Evolutionary conservation across 768 basidiomycete species (phyloP).

Genomic region (Lentinula boryana): DNA sequence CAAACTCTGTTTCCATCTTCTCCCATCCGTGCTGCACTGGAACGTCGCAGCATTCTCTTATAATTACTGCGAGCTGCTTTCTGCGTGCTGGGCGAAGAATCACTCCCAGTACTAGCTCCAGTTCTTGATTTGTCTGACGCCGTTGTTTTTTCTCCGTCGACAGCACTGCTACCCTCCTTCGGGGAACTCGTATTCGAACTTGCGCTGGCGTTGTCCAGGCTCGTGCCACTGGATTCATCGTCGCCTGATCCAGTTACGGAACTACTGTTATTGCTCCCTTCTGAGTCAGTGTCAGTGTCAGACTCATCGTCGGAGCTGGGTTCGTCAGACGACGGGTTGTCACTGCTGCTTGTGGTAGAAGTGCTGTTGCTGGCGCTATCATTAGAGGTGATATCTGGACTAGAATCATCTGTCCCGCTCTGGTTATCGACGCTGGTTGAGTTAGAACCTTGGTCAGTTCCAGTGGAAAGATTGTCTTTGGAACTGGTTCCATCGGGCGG

Average conservation of each 20-base stretch:
- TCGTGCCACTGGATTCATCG: not conserved
- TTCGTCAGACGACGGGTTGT: not conserved
- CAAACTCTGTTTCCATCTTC: not conserved
- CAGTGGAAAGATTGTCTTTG: not conserved
- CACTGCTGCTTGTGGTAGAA: not conserved
- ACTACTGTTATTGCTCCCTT: not conserved
- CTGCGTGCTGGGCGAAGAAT: not conserved
- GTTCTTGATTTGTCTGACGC: too few relatives aligned
- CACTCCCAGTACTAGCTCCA: too few relatives aligned
- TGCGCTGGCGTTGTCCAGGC: not conserved
- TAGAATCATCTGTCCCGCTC: not conserved
- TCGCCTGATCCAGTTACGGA: not conserved
- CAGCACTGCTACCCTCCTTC: not conserved
- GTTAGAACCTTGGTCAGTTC: not conserved
- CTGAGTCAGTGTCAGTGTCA: not conserved
- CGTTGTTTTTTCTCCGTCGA: not conserved
- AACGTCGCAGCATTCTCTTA: not conserved
- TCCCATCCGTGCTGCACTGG: not conserved
- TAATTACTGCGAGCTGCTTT: not conserved
- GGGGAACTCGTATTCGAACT: too few relatives aligned
- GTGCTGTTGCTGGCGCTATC: not conserved
- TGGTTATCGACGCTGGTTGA: not conserved
- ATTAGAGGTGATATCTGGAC: not conserved
- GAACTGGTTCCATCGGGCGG: not conserved
- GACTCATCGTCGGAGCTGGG: not conserved